Conservation (phyloP, 176 grass and related monocot species). For the Aegilops tauschii region DNA sequence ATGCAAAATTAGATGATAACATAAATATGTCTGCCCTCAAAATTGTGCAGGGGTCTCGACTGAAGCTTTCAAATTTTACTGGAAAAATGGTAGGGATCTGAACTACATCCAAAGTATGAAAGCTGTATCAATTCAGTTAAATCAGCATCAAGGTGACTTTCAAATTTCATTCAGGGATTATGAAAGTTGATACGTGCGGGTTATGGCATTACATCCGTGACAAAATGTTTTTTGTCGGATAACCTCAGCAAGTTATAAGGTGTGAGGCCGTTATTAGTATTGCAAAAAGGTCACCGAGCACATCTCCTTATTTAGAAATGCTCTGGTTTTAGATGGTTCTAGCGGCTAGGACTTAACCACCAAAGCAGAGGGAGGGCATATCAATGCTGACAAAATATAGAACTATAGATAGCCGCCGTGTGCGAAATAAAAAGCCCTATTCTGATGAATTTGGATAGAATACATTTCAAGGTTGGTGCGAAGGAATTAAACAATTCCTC, state of each 20-base stretch:
- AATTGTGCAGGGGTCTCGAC: neutral
- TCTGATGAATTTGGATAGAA: neutral
- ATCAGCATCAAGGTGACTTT: neutral
- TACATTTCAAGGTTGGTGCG: neutral
- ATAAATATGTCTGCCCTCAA: neutral
- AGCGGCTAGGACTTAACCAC: neutral
- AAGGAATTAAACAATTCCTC: neutral
- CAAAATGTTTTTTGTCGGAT: neutral
- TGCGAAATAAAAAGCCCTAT: neutral
- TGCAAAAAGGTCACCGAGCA: neutral
- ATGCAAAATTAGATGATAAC: slow-evolving; percentile 17
- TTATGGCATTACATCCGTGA: neutral
- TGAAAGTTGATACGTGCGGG: neutral
- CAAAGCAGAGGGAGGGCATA: neutral
- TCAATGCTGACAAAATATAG: no score
- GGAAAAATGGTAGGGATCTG: neutral
- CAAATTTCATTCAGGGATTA: neutral
- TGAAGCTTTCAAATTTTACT: slow-evolving; percentile 14
- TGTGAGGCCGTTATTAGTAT: neutral
- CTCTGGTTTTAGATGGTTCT: neutral
- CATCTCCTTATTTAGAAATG: neutral
- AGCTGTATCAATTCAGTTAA: slow-evolving; percentile 3
- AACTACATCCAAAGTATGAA: neutral
- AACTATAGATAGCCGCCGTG: neutral
- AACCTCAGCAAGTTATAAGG: neutral